phyloP scores from a whole-genome alignment of 2,329 filamentous ascomycete genomes.

The Apiospora hydei region DNA sequence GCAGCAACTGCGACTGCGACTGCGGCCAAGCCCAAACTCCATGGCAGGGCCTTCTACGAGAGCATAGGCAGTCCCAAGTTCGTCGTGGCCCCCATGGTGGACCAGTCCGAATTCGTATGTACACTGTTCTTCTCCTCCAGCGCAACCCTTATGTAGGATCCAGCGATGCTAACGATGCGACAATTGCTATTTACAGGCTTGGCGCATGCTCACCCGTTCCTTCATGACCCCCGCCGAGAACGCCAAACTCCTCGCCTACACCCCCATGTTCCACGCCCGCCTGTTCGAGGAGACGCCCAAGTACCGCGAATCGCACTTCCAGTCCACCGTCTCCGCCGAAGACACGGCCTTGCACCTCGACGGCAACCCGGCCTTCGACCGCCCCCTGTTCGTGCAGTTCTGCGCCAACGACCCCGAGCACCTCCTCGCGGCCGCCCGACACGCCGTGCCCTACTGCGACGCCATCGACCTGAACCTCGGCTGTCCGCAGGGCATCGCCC shows the following conservation, averaged over 20 bases:
- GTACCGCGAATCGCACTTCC: conserved; percentile 83
- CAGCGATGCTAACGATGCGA: conserved; percentile 22
- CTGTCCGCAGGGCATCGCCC: conserved; percentile 94
- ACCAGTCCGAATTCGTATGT: conserved; percentile 95
- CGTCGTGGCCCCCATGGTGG: conserved; percentile 96
- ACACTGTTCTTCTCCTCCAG: not conserved
- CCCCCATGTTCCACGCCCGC: conserved; percentile 95
- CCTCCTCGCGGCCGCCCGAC: conserved; percentile 78
- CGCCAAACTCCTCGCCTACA: conserved; percentile 80
- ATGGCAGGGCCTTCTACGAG: conserved; percentile 91
- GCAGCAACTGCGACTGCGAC: conserved; percentile 24
- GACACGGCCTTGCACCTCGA: conserved; percentile 70
- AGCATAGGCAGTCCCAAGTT: conserved; percentile 91
- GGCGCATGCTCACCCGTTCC: conserved; percentile 94
- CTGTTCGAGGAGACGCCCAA: conserved; percentile 80
- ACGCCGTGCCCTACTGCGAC: conserved; percentile 87
- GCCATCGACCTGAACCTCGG: conserved; percentile 95
- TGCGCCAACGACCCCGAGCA: conserved; percentile 88
- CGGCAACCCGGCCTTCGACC: conserved; percentile 83
- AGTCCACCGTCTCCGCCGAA: conserved; percentile 60
- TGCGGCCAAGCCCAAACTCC: conserved; percentile 64
- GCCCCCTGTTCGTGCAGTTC: conserved; percentile 95
- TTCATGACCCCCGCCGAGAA: conserved; percentile 76
- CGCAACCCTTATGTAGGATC: not conserved
- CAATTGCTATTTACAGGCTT: conserved; percentile 67